Evolutionary conservation across 805 yeast species (phyloP).

Genomic region (Cyberlindnera veronae): DNA sequence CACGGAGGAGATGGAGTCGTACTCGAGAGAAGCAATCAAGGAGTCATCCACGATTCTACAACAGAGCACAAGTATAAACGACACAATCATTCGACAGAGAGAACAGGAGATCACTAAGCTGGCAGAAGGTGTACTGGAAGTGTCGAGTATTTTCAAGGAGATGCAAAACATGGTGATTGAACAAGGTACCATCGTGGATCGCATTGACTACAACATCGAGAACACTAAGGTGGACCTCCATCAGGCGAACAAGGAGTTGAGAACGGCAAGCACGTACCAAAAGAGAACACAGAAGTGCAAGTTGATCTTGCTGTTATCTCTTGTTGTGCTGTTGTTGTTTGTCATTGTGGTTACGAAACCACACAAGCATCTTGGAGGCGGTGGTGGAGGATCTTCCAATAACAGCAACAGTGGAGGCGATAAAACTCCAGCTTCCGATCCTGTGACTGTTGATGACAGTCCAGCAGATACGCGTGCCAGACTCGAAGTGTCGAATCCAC

Average conservation of each 20-base stretch:
- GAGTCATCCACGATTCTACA: conserved; percentile 41
- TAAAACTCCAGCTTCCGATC: neutral
- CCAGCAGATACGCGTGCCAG: neutral
- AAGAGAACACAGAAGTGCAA: conserved; percentile 89
- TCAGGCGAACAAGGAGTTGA: conserved; percentile 73
- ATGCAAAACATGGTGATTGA: conserved; percentile 89
- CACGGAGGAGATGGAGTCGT: conserved; percentile 43
- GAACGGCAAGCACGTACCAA: conserved; percentile 76
- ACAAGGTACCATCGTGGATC: conserved; percentile 90
- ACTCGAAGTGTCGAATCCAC: conserved; percentile 3
- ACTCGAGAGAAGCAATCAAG: conserved; percentile 49
- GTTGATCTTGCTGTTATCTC: conserved; percentile 66
- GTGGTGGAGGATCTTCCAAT: conserved; percentile 3
- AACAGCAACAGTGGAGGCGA: conserved; percentile 27
- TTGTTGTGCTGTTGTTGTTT: conserved; percentile 68
- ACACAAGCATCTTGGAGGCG: conserved; percentile 19
- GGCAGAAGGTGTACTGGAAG: conserved; percentile 92
- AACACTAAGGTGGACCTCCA: conserved; percentile 74
- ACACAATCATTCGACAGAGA: conserved; percentile 56
- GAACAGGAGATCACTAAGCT: conserved; percentile 87
- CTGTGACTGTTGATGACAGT: neutral
- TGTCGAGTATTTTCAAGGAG: conserved; percentile 89
- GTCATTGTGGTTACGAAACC: conserved; percentile 72
- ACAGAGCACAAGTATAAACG: conserved; percentile 34
- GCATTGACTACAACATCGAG: conserved; percentile 89